Evolutionary conservation across 192 early-diverging fungal genomes (phyloP).

Genomic region (Podila minutissima): DNA sequence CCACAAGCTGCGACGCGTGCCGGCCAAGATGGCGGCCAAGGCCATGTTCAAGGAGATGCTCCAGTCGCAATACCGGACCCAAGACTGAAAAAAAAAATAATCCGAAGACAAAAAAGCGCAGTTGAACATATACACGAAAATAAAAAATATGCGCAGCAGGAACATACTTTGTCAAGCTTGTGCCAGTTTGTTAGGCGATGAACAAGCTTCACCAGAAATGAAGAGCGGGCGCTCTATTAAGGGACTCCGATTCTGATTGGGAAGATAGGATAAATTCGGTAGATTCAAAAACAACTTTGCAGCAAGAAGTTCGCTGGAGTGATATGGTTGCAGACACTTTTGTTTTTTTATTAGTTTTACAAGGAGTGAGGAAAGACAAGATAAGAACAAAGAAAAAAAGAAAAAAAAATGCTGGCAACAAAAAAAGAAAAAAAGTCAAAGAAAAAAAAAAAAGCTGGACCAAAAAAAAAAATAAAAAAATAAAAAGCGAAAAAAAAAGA

Average conservation of each 20-base stretch:
- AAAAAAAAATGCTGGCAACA: conserved; percentile 5
- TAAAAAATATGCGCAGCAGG: no score
- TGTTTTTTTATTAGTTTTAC: background rate
- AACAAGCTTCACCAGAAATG: no score
- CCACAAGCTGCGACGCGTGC: conserved; percentile 40
- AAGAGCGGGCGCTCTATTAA: no score
- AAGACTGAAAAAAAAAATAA: background rate
- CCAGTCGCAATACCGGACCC: background rate
- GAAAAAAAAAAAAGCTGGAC: background rate
- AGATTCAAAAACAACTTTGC: no score
- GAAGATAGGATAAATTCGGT: no score
- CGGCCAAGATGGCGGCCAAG: conserved; percentile 48
- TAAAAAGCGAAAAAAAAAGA: background rate
- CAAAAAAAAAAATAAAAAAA: conserved; percentile 6
- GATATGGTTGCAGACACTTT: background rate
- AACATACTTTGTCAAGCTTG: no score
- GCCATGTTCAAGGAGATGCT: conserved; percentile 50
- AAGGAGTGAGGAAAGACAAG: background rate
- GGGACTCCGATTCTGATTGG: no score
- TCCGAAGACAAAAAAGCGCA: background rate
- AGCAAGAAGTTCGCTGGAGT: no score
- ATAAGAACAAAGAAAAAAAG: background rate
- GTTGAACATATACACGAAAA: no score
- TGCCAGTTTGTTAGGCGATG: no score
- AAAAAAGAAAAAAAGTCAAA: conserved; percentile 5